Evolutionary conservation across 352 stramenopile species (phyloP), one percentile per base, ranked within the genome.

Genomic region (Pelagophyceae sp.): DNA sequence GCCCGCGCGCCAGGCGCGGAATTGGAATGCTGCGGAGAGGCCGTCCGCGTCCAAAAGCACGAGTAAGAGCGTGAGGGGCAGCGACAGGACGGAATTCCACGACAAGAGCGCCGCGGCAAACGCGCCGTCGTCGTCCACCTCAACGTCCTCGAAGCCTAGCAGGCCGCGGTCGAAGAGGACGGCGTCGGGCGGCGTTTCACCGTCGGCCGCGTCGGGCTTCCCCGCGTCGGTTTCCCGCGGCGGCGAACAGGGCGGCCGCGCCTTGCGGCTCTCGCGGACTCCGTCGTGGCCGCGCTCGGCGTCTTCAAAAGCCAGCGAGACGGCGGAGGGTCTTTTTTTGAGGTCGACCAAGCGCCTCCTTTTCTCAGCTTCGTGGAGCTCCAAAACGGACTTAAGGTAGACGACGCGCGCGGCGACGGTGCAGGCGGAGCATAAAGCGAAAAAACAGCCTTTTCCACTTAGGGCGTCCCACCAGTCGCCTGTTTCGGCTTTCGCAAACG

Each of bases 391-490:
- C 38, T 35, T 50, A 0, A 74, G 23, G 27, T 32, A 51, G 25
- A 74, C 67, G 33, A 74, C 67, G 11, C 67, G 67, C 11, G 1
- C 33, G 15, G 67, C 67, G 35, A 58, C 67, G 67, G 58, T 37
- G 37, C 25, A 1, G 2, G 67, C 67, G 15, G 67, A 74, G 2
- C 2, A 6, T 11, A 74, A 1, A n/a, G 67, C 67, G 11, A 37
- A 33, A 5, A 35, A 33, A n/a, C 35, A 74, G 67, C 67, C 67
- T 0, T 33, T 11, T 1, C 25, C 3, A n/a, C 15, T 31, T 0
- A 58, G 6, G 11, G 33, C 67, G 35, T 74, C 67, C n/a, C n/a
- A n/a, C n/a, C n/a, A n/a, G n/a, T n/a, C n/a, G n/a, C n/a, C n/a
- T n/a, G n/a, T n/a, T n/a, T n/a, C n/a, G n/a, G n/a, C n/a, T n/a